A percentile compares a stretch with the other conserved stretches of the same genome.
These are phyloP conservation scores for Funneliformis geosporum DNA, from an alignment of 192 early-diverging fungal species.

Conservation along the genomic window DNA sequence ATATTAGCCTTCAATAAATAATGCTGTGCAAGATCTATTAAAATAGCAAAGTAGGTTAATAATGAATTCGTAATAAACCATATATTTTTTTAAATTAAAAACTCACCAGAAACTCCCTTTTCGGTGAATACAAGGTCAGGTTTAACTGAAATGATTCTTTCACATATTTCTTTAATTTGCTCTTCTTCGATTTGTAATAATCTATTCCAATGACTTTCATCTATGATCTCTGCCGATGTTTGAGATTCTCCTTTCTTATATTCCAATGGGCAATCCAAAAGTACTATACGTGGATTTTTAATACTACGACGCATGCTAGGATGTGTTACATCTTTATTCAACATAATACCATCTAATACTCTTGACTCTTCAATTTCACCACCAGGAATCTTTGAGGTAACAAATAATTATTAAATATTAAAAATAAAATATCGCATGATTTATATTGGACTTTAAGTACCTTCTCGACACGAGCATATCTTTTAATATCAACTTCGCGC, in stretches of 20 bases:
- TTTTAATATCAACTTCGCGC: constrained; percentile 95
- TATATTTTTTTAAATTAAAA: too few relatives aligned
- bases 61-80: too few relatives aligned
- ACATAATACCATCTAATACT: constrained; percentile 96
- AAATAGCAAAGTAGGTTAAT: neutral
- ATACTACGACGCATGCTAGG: constrained; percentile 95
- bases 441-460: constrained; percentile 39
- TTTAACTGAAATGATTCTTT: constrained; percentile 93
- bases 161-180: constrained; percentile 96
- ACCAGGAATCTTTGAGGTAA: constrained; percentile 79
- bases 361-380: constrained; percentile 95
- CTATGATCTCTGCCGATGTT: constrained; percentile 96
- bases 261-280: constrained; percentile 98
- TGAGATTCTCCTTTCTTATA: constrained; percentile 99
- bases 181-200: constrained; percentile 99
- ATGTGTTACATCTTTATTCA: constrained; percentile 99
- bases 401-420: constrained; percentile 1
- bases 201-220: constrained; percentile 95
- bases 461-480: constrained; percentile 97
- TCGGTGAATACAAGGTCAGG: constrained; percentile 98
- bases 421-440: neutral
- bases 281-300: constrained; percentile 93
- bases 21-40: constrained; percentile 92
- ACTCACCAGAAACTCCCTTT: constrained; percentile 91
- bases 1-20: constrained; percentile 97